Evolutionary conservation across 495 filamentous ascomycete genomes (phyloP), one percentile per base, ranked within the genome.

Genomic region (Thermochaetoides thermophila): DNA sequence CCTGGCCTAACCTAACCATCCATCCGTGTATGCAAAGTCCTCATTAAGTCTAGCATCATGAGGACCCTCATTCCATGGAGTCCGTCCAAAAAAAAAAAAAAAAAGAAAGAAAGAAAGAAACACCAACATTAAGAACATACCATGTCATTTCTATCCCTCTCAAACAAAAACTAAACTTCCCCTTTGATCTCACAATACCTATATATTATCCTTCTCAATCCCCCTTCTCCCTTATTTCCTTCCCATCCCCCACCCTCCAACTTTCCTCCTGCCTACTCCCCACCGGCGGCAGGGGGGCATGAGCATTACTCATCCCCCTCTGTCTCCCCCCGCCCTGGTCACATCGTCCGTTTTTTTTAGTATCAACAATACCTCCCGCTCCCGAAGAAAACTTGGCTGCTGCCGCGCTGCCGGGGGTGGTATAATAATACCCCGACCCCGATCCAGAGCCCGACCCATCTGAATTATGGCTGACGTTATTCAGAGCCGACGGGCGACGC

Each of bases 191-290:
- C 14, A 12, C 13, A 29, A 21, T 3, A 28, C 17, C 23, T n/a
- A 3, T 24, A 7, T 29, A 30, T n/a, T 17, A 4, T 38, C 22
- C 45, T n/a, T n/a, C n/a, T n/a, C n/a, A n/a, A n/a, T n/a, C n/a
- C 27, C 38, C 30, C 14, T 42, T 43, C 8, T 31, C 34, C 17
- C 37, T 31, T 22, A 34, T 14, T 11, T 30, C 23, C 8, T 29
- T 15, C 16, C 31, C 37, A 26, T 70, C 78, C 31, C 59, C 63
- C n/a, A 54, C 50, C 29, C 69, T 67, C 84, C 84, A 89, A 0
- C 79, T 87, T 33, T 83, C 75, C 43, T 91, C 79, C 50, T 84
- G 77, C 35, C 68, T 81, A 25, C 80, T 84, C 3, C 83, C 79
- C 3, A 71, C 72, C 9, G 78, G 69, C 11, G 84, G 49, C 76